Base-by-base conservation (phyloP, 2,329 filamentous ascomycete species). In the Epichloe elymi region DNA sequence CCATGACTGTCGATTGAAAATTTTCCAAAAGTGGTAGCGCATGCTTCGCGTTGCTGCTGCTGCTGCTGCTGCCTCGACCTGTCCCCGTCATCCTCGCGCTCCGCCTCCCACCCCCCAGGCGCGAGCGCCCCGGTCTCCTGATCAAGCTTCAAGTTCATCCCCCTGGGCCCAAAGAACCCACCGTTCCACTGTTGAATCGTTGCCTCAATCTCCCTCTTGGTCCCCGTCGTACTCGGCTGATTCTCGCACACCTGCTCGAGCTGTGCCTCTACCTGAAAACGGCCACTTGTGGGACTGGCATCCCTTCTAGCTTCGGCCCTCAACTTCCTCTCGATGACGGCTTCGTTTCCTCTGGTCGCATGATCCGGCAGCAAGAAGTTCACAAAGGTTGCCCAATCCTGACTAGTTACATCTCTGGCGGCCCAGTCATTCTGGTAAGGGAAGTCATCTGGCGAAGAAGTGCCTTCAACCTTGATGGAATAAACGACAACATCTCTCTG, bases 371-470 rank as follows among this genome's bases (percentile, higher is more conserved):
- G 60, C 15, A 82, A 61, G 53, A 74, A 74, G 57, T 80, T 80
- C 44, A 78, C 56, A 61, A 82, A 82, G 0, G 78, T 80, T 37
- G 71, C 69, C 79, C 79, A 82, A 59, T 82, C 78, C 57, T 76
- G 71, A 14, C 63, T 56, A 1, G 65, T 70, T 12, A 79, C 67
- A 49, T 78, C 75, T 39, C 70, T 70, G 5, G 56, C 56, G 5
- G 60, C 63, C 59, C 68, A 69, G 35, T 63, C 64, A 10, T 56
- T 48, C 1, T 64, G 67, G 49, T 70, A 76, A 0, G 74, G 71
- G 10, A 78, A 64, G 49, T 74, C 67, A 5, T 68, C 64, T 0
- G 72, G 69, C 3, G 63, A 58, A n/a, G 68, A 69, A 35, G 60
- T 52, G 3, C 62, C 55, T 3, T 56, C 56, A 8, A 77, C 58